Conservation (phyloP, 179 eudicot genomes). For the Camellia oleifera region DNA sequence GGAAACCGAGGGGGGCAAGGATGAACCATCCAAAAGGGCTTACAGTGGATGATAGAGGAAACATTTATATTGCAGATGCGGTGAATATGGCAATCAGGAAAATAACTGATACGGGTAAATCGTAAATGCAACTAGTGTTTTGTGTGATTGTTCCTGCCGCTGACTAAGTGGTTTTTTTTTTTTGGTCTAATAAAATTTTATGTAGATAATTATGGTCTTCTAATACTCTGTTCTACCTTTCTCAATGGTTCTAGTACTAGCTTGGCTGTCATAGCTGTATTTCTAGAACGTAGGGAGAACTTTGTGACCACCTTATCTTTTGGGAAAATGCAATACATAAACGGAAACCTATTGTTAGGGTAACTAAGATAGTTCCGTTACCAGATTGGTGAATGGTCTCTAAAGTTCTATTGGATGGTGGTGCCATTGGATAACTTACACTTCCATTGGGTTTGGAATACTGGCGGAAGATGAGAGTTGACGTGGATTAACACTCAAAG, state of each 20-base stretch:
- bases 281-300: neutral
- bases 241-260: neutral
- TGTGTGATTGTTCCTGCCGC: neutral
- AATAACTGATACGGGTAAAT: constrained; percentile 82
- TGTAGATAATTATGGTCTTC: neutral
- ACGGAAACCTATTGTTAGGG: no score
- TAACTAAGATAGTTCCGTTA: no score
- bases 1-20: constrained; percentile 80
- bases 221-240: neutral
- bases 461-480: no score
- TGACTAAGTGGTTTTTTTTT: no score
- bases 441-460: no score
- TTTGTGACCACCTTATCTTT: neutral
- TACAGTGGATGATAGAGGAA: constrained; percentile 92
- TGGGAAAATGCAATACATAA: neutral
- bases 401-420: no score
- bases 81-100: constrained; percentile 90
- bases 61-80: constrained; percentile 89
- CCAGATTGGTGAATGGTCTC: no score
- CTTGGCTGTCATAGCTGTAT: neutral
- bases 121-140: neutral
- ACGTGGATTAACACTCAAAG: no score
- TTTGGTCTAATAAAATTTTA: neutral
- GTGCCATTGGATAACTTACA: no score
- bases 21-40: constrained; percentile 90